Conservation (phyloP, 805 yeast species). For the Saccharomycopsis lassenensis region DNA sequence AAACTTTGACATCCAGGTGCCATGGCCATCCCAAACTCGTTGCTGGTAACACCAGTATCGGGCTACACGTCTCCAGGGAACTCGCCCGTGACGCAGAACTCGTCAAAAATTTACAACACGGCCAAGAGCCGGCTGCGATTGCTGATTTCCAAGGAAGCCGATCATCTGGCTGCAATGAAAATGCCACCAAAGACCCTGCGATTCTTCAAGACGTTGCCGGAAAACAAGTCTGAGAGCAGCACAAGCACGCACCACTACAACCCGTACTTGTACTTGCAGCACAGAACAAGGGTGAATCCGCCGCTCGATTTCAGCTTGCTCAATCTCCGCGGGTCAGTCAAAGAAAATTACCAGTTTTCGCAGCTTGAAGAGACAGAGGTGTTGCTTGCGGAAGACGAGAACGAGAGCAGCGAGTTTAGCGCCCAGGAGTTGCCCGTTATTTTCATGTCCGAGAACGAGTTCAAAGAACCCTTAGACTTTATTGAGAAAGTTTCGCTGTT, state of each 20-base stretch:
- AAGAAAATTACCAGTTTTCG: conserved; percentile 16
- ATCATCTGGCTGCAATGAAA: neutral
- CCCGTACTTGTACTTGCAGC: conserved; percentile 28
- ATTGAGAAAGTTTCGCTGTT: conserved; percentile 33
- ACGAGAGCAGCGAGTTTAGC: neutral
- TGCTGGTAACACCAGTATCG: too few relatives aligned
- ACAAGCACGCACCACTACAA: conserved; percentile 22
- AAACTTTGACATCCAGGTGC: too few relatives aligned
- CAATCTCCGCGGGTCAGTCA: conserved; percentile 24
- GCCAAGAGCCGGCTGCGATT: neutral
- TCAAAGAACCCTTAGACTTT: conserved; percentile 44
- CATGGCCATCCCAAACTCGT: too few relatives aligned
- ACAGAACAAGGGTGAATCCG: conserved; percentile 27
- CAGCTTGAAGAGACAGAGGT: conserved; percentile 15
- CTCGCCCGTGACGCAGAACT: too few relatives aligned
- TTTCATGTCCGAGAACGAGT: conserved; percentile 37
- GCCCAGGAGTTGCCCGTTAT: conserved; percentile 31
- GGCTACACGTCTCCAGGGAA: too few relatives aligned
- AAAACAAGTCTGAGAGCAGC: conserved; percentile 8
- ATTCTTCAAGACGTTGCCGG: conserved; percentile 17
- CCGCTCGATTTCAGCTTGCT: conserved; percentile 27
- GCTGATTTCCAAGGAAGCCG: neutral
- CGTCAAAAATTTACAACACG: too few relatives aligned
- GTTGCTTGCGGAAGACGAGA: conserved; percentile 3
- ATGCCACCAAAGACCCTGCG: conserved; percentile 18